Evolutionary conservation across 768 basidiomycete genomes (phyloP).

Genomic region (Lactifluus echinatus): DNA sequence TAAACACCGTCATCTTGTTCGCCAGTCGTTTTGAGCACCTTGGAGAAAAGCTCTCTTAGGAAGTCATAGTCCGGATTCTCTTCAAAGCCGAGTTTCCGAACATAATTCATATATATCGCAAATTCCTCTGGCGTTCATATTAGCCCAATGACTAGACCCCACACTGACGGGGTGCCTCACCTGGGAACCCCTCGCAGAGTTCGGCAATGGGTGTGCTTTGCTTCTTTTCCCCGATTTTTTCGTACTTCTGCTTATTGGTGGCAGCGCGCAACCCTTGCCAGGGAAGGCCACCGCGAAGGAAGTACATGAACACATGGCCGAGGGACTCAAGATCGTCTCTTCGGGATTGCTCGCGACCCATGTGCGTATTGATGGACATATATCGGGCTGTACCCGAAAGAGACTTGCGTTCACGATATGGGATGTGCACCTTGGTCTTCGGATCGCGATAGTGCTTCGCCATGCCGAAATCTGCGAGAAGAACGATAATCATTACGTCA

Average conservation of each 20-base stretch:
- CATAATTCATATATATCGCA: slow-evolving; percentile 98
- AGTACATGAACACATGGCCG: slow-evolving; percentile 99
- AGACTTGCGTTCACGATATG: slow-evolving; percentile 98
- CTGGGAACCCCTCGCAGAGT: slow-evolving; percentile 94
- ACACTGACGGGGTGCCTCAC: slow-evolving; percentile 35
- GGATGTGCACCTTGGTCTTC: slow-evolving; percentile 95
- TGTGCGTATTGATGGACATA: slow-evolving; percentile 99
- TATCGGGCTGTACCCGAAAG: slow-evolving; percentile 95
- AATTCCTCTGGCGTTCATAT: slow-evolving; percentile 69
- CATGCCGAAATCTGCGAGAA: slow-evolving; percentile 86
- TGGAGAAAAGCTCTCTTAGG: slow-evolving; percentile 86
- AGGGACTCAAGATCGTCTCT: slow-evolving; percentile 95
- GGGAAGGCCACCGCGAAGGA: slow-evolving; percentile 88
- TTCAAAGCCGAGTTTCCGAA: slow-evolving; percentile 96
- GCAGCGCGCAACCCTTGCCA: slow-evolving; percentile 98
- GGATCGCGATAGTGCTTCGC: slow-evolving; percentile 99
- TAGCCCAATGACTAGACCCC: neutral
- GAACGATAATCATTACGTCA: slow-evolving; percentile 18
- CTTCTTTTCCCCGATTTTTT: slow-evolving; percentile 99
- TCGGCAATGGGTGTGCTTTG: slow-evolving; percentile 88
- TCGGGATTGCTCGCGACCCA: slow-evolving; percentile 90
- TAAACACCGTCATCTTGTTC: slow-evolving; percentile 89
- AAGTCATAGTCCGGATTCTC: slow-evolving; percentile 98
- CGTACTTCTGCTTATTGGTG: slow-evolving; percentile 99
- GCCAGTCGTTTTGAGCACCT: slow-evolving; percentile 79